A percentile compares a stretch with the other conserved stretches of the same genome.
phyloP scores from a whole-genome alignment of 805 yeast genomes.

The Candida rishiriensis region DNA sequence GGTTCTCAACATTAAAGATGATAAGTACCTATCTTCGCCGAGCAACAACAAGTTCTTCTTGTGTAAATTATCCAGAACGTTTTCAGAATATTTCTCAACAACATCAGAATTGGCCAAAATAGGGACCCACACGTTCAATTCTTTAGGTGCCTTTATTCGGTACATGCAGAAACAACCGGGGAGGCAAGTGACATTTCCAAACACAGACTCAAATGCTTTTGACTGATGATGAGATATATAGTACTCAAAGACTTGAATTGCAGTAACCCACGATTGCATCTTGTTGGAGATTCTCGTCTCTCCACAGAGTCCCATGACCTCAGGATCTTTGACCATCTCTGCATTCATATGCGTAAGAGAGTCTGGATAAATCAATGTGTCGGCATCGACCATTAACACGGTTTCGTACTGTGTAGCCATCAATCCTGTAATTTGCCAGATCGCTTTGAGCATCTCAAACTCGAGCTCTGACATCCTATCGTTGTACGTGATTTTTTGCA shows the following conservation, averaged over 20 bases:
- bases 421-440: constrained; percentile 81
- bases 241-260: constrained; percentile 90
- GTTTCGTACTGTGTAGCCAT: constrained; percentile 81
- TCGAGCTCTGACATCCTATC: constrained; percentile 94
- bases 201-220: constrained; percentile 91
- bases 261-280: constrained; percentile 80
- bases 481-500: constrained; percentile 82
- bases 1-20: constrained; percentile 81
- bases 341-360: constrained; percentile 87
- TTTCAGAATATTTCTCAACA: constrained; percentile 86
- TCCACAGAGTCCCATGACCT: constrained; percentile 90
- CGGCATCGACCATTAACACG: constrained; percentile 92
- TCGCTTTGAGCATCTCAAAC: constrained; percentile 65
- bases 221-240: constrained; percentile 92
- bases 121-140: constrained; percentile 85
- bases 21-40: constrained; percentile 86
- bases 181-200: constrained; percentile 91
- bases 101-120: constrained; percentile 89
- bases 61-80: constrained; percentile 78
- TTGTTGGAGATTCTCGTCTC: constrained; percentile 90
- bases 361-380: constrained; percentile 83
- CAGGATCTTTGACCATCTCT: constrained; percentile 81
- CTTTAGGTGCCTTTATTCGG: constrained; percentile 86
- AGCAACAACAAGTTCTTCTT: constrained; percentile 76
- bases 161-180: constrained; percentile 96